Evolutionary conservation across 441 rosid species (phyloP).

Genomic region (Oxalis stricta): DNA sequence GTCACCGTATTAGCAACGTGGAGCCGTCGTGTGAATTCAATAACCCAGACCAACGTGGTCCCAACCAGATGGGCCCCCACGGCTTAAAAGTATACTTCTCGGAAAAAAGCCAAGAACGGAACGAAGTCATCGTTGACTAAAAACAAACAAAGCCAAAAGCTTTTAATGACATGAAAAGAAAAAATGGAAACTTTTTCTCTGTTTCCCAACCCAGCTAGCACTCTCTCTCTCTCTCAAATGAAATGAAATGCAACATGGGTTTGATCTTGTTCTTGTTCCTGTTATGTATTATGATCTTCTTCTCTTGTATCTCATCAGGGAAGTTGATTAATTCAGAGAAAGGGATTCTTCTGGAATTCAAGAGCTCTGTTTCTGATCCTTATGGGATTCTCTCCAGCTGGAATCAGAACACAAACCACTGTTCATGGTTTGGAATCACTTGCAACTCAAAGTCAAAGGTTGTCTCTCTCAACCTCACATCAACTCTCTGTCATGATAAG

Average conservation of each 20-base stretch:
- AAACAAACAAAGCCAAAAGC: too few species aligned
- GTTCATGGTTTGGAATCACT: conserved; percentile 41
- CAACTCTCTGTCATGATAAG: conserved; percentile 20
- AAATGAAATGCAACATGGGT: conserved; percentile 15
- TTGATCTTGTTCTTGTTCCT: conserved; percentile 14
- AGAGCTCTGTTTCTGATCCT: conserved; percentile 30
- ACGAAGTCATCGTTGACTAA: too few species aligned
- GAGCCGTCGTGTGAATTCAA: too few species aligned
- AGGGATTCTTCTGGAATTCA: conserved; percentile 23
- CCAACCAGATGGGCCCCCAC: too few species aligned
- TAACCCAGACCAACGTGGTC: too few species aligned
- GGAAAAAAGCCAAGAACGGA: too few species aligned
- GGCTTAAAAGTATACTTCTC: too few species aligned
- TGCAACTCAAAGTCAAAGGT: conserved; percentile 36
- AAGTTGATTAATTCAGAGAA: conserved; percentile 11
- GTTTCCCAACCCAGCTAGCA: too few species aligned
- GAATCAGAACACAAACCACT: conserved; percentile 20
- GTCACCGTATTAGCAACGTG: too few species aligned
- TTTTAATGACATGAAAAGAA: too few species aligned
- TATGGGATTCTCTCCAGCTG: conserved; percentile 34
- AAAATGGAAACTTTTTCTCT: too few species aligned
- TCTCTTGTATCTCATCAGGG: conserved; percentile 7
- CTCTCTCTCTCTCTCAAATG: too few species aligned
- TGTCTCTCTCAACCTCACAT: conserved; percentile 31
- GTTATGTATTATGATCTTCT: conserved; percentile 7